Base-by-base conservation (phyloP, 495 filamentous ascomycete species). In the Hypoxylon subgilvum region DNA sequence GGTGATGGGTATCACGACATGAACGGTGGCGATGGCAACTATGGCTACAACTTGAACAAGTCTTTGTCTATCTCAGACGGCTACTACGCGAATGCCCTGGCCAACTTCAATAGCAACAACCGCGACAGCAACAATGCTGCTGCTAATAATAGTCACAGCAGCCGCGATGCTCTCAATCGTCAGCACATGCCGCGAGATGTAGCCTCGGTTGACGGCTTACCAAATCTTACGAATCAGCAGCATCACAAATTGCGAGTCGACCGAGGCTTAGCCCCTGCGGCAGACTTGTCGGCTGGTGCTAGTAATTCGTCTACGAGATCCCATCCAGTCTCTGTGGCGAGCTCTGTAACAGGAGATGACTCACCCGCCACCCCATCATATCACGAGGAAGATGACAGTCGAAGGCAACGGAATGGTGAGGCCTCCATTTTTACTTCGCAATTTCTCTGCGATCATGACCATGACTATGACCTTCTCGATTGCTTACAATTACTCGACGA, bases 291-390 rank as follows among this genome's bases (percentile, higher is more conserved):
- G 21, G 72, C 66, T 63, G 67, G 69, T 47, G 30, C 21, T 56
- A 69, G 68, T 45, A 22, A 36, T 32, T 35, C 51, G 8, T 59
- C 69, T 19, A 65, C 38, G 10, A 65, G 66, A 55, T 76, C 75
- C 25, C 72, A 73, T 47, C 74, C 76, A 28, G 67, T 74, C 4
- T 81, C 76, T 54, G 76, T 78, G 70, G 74, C 80, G 61, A 79
- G 76, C 55, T 79, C 78, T 9, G 60, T 79, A 51, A 67, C 72
- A 46, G 71, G 66, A 4, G 66, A 75, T 77, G 80, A 82, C 70
- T 84, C 81, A 74, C 78, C 79, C 9, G 77, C 77, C 49, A 83
- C 80, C 54, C 79, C 80, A 62, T 72, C 76, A 7, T 67, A 67
- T 9, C 76, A 69, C 38, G 76, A 80, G 45, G 78, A 78, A 58